Evolutionary conservation across 2,329 filamentous ascomycete genomes (phyloP).

Genomic region (Fusarium sp.): DNA sequence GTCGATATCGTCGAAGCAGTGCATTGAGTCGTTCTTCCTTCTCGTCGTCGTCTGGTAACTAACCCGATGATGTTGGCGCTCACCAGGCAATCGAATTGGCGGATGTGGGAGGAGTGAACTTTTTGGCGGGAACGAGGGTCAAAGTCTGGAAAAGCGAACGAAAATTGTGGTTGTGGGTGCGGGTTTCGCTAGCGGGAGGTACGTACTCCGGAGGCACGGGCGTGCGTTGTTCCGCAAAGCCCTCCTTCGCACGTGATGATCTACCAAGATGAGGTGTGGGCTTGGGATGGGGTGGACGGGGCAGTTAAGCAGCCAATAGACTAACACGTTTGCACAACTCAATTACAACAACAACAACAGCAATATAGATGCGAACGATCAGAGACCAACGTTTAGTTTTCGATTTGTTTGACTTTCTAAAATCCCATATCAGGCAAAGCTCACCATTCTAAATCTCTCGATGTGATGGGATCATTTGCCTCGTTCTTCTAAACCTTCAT

Average conservation of each 20-base stretch:
- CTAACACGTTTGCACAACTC: constrained; percentile 15
- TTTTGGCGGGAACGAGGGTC: constrained; percentile 47
- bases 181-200: constrained; percentile 51
- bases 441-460: neutral
- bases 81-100: constrained; percentile 63
- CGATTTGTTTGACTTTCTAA: neutral
- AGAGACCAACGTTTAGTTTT: neutral
- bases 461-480: neutral
- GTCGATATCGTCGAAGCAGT: constrained; percentile 39
- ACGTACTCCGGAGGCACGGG: constrained; percentile 50
- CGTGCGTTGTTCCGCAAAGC: constrained; percentile 40
- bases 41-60: constrained; percentile 49
- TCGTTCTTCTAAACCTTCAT: neutral
- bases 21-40: constrained; percentile 34
- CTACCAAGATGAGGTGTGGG: neutral
- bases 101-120: constrained; percentile 54
- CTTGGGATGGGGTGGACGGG: neutral
- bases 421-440: neutral
- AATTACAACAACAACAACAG: neutral
- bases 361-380: neutral
- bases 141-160: constrained; percentile 49
- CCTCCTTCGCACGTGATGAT: constrained; percentile 32
- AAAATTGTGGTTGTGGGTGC: constrained; percentile 56
- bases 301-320: constrained; percentile 9
- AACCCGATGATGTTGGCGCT: constrained; percentile 61